Evolutionary conservation across 2,329 filamentous ascomycete genomes (phyloP).

Genomic region (Akanthomyces dipterigenus): DNA sequence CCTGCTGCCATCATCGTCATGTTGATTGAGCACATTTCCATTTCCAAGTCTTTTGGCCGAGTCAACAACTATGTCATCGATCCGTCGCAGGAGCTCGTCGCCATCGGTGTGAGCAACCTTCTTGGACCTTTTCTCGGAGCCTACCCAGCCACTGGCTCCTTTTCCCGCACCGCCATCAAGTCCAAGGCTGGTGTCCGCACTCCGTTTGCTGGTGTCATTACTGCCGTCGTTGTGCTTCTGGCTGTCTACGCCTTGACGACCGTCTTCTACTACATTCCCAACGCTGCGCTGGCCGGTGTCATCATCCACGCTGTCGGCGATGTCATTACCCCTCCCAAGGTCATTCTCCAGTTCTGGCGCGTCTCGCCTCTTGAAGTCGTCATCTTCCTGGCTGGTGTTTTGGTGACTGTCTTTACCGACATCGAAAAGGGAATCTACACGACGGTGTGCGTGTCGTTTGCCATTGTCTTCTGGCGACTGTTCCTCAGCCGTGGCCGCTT

Average conservation of each 20-base stretch:
- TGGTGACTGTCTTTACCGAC: slow-evolving; percentile 78
- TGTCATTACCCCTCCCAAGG: slow-evolving; percentile 83
- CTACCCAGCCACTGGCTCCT: slow-evolving; percentile 90
- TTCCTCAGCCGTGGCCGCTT: slow-evolving; percentile 78
- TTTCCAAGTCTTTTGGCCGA: slow-evolving; percentile 92
- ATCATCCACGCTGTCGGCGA: slow-evolving; percentile 96
- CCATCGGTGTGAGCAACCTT: slow-evolving; percentile 85
- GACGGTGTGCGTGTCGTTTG: slow-evolving; percentile 70
- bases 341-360: slow-evolving; percentile 90
- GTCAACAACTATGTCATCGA: slow-evolving; percentile 96
- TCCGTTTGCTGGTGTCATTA: slow-evolving; percentile 84
- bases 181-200: slow-evolving; percentile 93
- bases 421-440: slow-evolving; percentile 93
- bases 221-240: slow-evolving; percentile 74
- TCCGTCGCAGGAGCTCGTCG: slow-evolving; percentile 91
- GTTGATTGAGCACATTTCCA: slow-evolving; percentile 93
- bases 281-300: slow-evolving; percentile 71
- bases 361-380: slow-evolving; percentile 84
- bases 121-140: slow-evolving; percentile 86
- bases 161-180: slow-evolving; percentile 94
- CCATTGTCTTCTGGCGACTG: slow-evolving; percentile 74
- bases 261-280: slow-evolving; percentile 92
- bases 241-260: slow-evolving; percentile 84
- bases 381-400: slow-evolving; percentile 88
- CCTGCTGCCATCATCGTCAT: slow-evolving; percentile 90